Evolutionary conservation across 148 eudicot species (phyloP), one percentile per base, ranked within the genome.

Genomic region (Heliamphora exappendiculata): DNA sequence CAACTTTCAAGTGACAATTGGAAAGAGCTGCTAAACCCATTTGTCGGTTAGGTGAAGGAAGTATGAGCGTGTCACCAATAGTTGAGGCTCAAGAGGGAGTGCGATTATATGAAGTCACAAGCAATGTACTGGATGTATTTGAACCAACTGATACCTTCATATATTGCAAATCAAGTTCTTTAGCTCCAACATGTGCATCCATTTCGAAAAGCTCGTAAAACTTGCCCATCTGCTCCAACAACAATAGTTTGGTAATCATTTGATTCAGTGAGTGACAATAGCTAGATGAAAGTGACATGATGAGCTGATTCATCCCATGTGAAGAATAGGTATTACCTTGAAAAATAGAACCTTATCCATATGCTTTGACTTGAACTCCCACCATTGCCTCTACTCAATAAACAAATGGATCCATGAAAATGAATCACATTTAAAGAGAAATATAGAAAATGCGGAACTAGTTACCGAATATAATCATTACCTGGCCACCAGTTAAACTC

Each of bases 311-410:
- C 33, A 28, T 39, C 69, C 77, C 36, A 7, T 22, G 41, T 33
- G 24, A 34, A 75, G 62, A 76, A 20, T 9, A 62, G 16, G 19
- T 29, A 78, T 74, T 84, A 95, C 99, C 99, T 95, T 95, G 75
- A 95, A 95, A 91, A 95, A 95, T 74, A 95, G 85, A 81, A 95
- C 99, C 79, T 95, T 95, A 83, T 95, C 99, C 99, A 95, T 91
- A 85, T 95, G 89, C 83, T 87, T 95, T 14, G 97, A 87, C 86
- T 95, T 95, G 73, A 95, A 95, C 84, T 95, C 98, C 99, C 99
- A 95, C 99, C 99, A 95, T 84, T 95, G 99, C 83, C 97, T 89
- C 99, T 95, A 62, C 75, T 76, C 31, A 81, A 55, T 50, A 69
- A 31, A 59, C 16, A 82, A 65, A 34, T 76, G 37, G 47, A 80